Evolutionary conservation across 306 rosid species (phyloP).

Genomic region (Cucumis hystrix): DNA sequence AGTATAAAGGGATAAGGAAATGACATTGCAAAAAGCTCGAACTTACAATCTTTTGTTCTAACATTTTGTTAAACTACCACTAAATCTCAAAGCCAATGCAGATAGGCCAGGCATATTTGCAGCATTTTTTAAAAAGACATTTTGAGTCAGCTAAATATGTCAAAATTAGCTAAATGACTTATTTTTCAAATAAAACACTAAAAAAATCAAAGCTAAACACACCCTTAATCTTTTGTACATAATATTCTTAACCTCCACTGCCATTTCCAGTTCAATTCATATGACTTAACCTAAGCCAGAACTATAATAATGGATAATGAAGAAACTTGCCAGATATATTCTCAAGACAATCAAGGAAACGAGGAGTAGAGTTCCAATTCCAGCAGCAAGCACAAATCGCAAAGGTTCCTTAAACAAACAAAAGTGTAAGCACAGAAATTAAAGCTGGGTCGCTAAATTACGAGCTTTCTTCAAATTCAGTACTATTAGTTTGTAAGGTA

Average conservation of each 20-base stretch:
- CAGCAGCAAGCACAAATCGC: constrained; percentile 82
- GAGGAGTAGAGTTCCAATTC: constrained; percentile 91
- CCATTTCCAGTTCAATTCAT: not conserved
- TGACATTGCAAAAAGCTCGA: not conserved
- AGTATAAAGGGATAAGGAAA: not conserved
- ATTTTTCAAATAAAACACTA: no score
- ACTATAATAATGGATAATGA: not conserved
- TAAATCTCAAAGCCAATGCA: not conserved
- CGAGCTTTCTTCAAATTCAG: not conserved
- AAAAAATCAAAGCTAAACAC: no score
- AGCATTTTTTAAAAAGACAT: not conserved
- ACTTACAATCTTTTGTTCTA: not conserved
- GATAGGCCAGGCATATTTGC: not conserved
- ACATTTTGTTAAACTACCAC: not conserved
- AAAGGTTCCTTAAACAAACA: constrained; percentile 74
- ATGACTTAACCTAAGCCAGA: not conserved
- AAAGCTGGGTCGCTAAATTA: not conserved
- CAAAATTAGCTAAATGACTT: no score
- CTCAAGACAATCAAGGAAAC: constrained; percentile 72
- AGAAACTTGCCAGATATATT: constrained; percentile 69
- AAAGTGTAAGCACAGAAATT: not conserved
- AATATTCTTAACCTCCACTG: not conserved
- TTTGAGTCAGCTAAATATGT: no score
- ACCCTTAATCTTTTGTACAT: no score
- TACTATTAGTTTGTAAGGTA: constrained; percentile 8